phyloP scores from a whole-genome alignment of 164 flowering plant species.

The Pachysandra terminalis region DNA sequence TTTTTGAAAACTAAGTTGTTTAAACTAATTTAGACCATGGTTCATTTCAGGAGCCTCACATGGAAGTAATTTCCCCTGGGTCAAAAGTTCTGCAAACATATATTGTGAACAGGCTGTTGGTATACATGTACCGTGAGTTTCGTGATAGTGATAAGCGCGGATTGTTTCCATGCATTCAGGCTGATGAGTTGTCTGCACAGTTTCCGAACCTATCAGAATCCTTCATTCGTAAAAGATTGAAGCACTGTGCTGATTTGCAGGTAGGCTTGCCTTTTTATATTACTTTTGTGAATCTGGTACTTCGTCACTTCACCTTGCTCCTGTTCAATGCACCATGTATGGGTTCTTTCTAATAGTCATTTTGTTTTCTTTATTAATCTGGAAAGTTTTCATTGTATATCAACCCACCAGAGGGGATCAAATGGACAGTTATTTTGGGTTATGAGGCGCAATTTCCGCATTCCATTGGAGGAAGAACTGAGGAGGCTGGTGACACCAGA shows the following conservation, averaged over 20 bases:
- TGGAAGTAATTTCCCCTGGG: slow-evolving; percentile 90
- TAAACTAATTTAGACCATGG: slow-evolving; percentile 2
- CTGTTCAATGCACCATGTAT: not conserved
- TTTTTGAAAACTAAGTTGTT: not conserved
- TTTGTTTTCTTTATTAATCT: not conserved
- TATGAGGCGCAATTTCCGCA: slow-evolving; percentile 71
- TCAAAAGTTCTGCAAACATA: slow-evolving; percentile 70
- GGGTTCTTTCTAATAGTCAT: not conserved
- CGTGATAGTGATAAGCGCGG: slow-evolving; percentile 72
- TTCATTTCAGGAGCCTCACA: slow-evolving; percentile 77
- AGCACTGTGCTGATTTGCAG: slow-evolving; percentile 84
- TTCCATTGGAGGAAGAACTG: slow-evolving; percentile 83
- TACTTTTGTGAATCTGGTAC: not conserved
- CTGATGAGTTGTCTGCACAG: slow-evolving; percentile 71
- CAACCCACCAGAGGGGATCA: slow-evolving; percentile 43
- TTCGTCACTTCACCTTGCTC: not conserved
- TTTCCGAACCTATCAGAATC: slow-evolving; percentile 76
- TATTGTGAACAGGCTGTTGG: slow-evolving; percentile 69
- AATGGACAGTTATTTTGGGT: slow-evolving; percentile 67
- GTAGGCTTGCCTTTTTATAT: slow-evolving; percentile 29
- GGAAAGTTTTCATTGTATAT: slow-evolving; percentile 1
- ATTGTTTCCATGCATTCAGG: slow-evolving; percentile 53
- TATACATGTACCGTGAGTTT: slow-evolving; percentile 74
- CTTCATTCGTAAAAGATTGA: slow-evolving; percentile 72
- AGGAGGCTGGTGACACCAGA: slow-evolving; percentile 89